Percentiles rank a stretch among this genome's conserved stretches.
These are phyloP conservation scores for Penicillium crystallinum DNA, from an alignment of 495 filamentous ascomycete species.

Conservation along the genomic window DNA sequence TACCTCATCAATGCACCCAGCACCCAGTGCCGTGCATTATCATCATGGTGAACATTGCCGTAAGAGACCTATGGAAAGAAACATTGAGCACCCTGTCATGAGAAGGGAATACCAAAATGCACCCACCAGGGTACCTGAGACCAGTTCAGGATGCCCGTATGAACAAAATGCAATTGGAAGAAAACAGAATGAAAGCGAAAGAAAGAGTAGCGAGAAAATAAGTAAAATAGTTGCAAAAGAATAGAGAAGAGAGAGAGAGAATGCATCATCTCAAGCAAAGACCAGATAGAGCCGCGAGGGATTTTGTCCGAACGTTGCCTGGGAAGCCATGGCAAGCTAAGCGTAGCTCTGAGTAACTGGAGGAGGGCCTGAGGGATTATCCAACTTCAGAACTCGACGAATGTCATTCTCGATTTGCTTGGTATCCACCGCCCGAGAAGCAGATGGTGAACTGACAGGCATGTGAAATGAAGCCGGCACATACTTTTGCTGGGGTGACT, in stretches of 20 bases:
- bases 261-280: not conserved
- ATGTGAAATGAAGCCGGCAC: conserved; percentile 19
- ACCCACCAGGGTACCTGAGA: conserved; percentile 19
- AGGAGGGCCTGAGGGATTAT: conserved; percentile 21
- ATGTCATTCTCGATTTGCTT: conserved; percentile 52
- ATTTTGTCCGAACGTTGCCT: not conserved
- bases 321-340: conserved; percentile 1
- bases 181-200: conserved; percentile 3
- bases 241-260: not conserved
- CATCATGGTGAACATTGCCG: conserved; percentile 9
- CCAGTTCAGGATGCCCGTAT: conserved; percentile 21
- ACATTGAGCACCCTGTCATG: conserved; percentile 13
- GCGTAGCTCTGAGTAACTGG: conserved; percentile 31
- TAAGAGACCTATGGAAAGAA: conserved; percentile 7
- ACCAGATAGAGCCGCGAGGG: not conserved
- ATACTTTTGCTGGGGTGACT: conserved; percentile 22
- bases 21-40: conserved; percentile 18
- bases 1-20: conserved; percentile 16
- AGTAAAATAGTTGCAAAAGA: not conserved
- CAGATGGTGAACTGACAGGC: conserved; percentile 21
- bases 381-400: conserved; percentile 49
- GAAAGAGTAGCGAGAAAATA: not conserved
- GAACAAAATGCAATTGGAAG: conserved; percentile 15
- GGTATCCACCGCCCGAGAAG: conserved; percentile 29
- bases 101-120: conserved; percentile 9